Percentiles rank a stretch among this genome's conserved stretches.
Evolutionary conservation across 2,329 filamentous ascomycete species (phyloP).

Genomic region (Hypoxylon sp.): DNA sequence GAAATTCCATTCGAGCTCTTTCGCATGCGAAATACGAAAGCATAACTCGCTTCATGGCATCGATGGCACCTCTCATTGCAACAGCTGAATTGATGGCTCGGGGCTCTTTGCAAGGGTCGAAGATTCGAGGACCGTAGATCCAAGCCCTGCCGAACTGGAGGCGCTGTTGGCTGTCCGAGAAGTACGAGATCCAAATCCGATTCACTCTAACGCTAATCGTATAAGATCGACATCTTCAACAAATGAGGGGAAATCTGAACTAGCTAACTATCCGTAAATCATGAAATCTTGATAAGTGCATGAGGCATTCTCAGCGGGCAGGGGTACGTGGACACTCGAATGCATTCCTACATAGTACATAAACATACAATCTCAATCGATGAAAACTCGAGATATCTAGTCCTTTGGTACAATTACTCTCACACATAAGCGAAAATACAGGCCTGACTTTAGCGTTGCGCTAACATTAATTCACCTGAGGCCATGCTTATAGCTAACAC

Average conservation of each 20-base stretch:
- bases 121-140: constrained; percentile 10
- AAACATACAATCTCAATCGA: no score
- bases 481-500: no score
- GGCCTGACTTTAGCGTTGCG: no score
- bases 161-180: constrained; percentile 12
- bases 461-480: no score
- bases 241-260: background rate
- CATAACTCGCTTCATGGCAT: background rate
- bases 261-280: background rate
- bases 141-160: constrained; percentile 10
- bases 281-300: no score
- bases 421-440: no score
- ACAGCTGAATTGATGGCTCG: background rate
- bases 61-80: background rate
- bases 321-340: no score
- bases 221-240: background rate
- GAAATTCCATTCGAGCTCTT: background rate
- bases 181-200: constrained; percentile 30
- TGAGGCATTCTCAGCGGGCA: no score
- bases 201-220: background rate
- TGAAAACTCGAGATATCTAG: no score
- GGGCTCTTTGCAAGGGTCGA: background rate
- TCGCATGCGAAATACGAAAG: background rate
- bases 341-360: no score
- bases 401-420: no score